Evolutionary conservation across 2,329 filamentous ascomycete species (phyloP), one percentile per base, ranked within the genome.

Genomic region (Penicillium sp.): DNA sequence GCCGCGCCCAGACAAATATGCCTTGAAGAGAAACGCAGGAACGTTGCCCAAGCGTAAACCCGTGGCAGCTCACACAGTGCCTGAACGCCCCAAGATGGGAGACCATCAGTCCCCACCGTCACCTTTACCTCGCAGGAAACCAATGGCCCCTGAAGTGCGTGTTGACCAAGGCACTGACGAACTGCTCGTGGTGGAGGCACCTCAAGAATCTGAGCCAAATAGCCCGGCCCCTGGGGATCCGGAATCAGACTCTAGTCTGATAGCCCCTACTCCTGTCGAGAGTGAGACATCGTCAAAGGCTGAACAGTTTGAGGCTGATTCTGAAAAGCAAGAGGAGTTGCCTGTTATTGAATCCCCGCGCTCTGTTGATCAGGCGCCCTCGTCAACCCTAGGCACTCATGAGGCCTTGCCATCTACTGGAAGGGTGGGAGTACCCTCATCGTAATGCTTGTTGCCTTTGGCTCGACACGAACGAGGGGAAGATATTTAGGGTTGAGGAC

Each of bases 41-140:
- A 78, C 78, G 28, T 78, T 86, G 1, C 83, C 86, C 3, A 87
- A 84, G 67, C 80, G 88, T n/a, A 90, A 88, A 64, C 80, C 85
- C 2, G 74, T 88, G 9, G 75, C 82, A 36, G 71, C 80, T 19
- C 72, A 79, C 22, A 47, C 69, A 11, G 53, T 76, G 10, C 69
- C 74, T 26, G 71, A 64, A 61, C 60, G 60, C 47, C 53, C 63
- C 22, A 58, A 68, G 45, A 67, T 70, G 2, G 67, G 70, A 28
- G 71, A 73, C 49, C 56, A 67, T 41, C 72, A 73, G 42, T 61
- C 72, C 3, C 72, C 76, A 16, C 72, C 78, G 46, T 80, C 82
- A 4, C 76, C 79, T 3, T 67, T 85, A 19, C 83, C 85, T 4
- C 75, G 75, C 55, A 71, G 79, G 30, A 75, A 75, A 52, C 73